Percentiles rank a stretch among this genome's conserved stretches.
Conservation (phyloP, 805 yeast genomes). For the Spathaspora arborariae region DNA sequence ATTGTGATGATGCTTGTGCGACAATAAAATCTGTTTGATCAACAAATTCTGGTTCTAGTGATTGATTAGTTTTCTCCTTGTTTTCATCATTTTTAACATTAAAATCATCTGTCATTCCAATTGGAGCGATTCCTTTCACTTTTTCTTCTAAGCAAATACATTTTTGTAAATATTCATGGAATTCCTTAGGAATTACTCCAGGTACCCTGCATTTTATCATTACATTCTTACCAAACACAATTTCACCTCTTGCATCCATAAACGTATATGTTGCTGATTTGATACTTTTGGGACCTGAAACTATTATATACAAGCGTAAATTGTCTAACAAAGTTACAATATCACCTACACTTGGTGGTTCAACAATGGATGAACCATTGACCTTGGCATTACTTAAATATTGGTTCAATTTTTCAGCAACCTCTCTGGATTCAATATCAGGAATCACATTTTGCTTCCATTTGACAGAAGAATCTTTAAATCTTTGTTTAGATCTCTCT, state of each 20-base stretch:
- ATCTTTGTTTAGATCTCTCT: conserved; percentile 12
- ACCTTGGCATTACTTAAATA: not conserved
- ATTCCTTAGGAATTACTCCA: conserved; percentile 35
- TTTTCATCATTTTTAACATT: conserved; percentile 13
- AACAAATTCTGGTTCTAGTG: not conserved
- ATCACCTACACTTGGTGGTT: conserved; percentile 52
- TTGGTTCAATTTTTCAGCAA: not conserved
- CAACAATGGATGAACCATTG: conserved; percentile 6
- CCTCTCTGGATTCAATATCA: not conserved
- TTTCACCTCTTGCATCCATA: conserved; percentile 53
- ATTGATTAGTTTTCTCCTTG: not conserved
- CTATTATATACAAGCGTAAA: conserved; percentile 51
- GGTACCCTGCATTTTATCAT: conserved; percentile 54
- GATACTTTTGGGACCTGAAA: conserved; percentile 45
- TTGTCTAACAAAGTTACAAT: conserved; percentile 51
- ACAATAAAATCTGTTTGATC: conserved; percentile 25
- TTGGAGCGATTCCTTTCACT: conserved; percentile 29
- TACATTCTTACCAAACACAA: conserved; percentile 44
- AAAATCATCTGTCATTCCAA: conserved; percentile 34
- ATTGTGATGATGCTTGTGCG: conserved; percentile 32
- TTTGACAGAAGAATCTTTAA: conserved; percentile 11
- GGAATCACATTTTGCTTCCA: conserved; percentile 15
- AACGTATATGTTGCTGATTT: conserved; percentile 56
- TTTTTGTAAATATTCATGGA: conserved; percentile 15
- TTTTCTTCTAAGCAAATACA: conserved; percentile 30